Evolutionary conservation across 768 basidiomycete species (phyloP).

Genomic region (Tylopilus sp.): DNA sequence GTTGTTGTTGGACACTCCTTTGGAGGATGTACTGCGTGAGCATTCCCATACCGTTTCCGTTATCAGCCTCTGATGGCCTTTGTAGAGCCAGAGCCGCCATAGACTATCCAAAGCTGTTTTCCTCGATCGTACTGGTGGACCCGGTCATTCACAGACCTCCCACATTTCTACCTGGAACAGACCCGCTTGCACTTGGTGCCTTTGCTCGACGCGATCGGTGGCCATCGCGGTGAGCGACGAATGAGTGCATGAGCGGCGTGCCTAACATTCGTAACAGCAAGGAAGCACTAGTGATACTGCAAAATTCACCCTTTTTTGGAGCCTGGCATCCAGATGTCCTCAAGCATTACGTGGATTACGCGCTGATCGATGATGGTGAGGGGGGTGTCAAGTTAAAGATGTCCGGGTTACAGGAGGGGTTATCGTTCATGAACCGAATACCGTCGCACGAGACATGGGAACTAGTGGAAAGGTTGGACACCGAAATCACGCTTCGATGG

Average conservation of each 20-base stretch:
- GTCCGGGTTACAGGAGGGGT: constrained; percentile 60
- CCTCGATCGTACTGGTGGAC: constrained; percentile 71
- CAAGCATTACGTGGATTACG: constrained; percentile 57
- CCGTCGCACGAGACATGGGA: constrained; percentile 26
- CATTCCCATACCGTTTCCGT: constrained; percentile 1
- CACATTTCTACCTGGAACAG: neutral
- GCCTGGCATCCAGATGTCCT: constrained; percentile 68
- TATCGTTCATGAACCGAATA: constrained; percentile 50
- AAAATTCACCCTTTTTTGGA: constrained; percentile 59
- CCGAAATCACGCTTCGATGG: constrained; percentile 28
- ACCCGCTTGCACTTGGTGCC: constrained; percentile 38
- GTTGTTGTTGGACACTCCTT: constrained; percentile 81
- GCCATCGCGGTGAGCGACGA: constrained; percentile 48
- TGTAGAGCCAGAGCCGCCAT: constrained; percentile 62
- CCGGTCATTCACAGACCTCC: constrained; percentile 54
- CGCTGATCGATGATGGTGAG: constrained; percentile 34
- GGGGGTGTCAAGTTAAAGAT: constrained; percentile 60
- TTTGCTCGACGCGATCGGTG: constrained; percentile 60
- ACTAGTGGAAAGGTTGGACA: constrained; percentile 24
- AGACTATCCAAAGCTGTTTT: constrained; percentile 62
- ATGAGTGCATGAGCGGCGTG: neutral
- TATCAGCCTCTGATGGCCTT: neutral
- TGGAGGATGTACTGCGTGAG: constrained; percentile 75
- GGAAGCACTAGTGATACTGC: constrained; percentile 52
- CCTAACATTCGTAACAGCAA: constrained; percentile 37